A percentile compares a stretch with the other conserved stretches of the same genome.
These are phyloP conservation scores for Mycena indigotica DNA, from an alignment of 768 basidiomycete species.

Conservation along the genomic window DNA sequence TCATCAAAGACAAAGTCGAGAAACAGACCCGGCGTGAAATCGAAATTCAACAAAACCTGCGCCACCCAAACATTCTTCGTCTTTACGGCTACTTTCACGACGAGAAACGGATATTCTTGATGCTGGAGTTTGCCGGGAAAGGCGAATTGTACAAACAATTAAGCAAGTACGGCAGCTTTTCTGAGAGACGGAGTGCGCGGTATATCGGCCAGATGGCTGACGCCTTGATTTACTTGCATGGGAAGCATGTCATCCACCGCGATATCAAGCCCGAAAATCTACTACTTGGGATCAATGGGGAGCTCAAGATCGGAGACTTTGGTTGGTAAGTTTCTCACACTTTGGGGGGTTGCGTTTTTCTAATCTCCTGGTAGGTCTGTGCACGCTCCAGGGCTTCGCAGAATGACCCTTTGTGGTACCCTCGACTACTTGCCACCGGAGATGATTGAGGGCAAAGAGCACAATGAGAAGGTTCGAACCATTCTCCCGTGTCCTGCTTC, in stretches of 20 bases:
- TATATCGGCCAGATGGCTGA: slow-evolving; percentile 99
- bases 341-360: background rate
- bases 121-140: slow-evolving; percentile 96
- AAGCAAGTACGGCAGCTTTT: slow-evolving; percentile 81
- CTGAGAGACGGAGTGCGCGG: slow-evolving; percentile 82
- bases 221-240: slow-evolving; percentile 87
- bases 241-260: slow-evolving; percentile 96
- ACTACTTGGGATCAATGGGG: slow-evolving; percentile 90
- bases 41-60: slow-evolving; percentile 94
- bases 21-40: slow-evolving; percentile 98
- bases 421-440: slow-evolving; percentile 97
- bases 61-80: slow-evolving; percentile 92
- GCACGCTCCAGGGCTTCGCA: slow-evolving; percentile 88
- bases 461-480: slow-evolving; percentile 62
- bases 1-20: slow-evolving; percentile 88
- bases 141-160: slow-evolving; percentile 98
- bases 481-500: background rate
- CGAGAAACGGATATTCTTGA: slow-evolving; percentile 94
- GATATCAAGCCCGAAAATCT: slow-evolving; percentile 99
- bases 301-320: slow-evolving; percentile 97
- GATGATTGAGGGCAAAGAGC: slow-evolving; percentile 94
- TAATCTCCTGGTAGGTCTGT: slow-evolving; percentile 42
- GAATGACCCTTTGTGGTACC: slow-evolving; percentile 93
- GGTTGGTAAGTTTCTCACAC: slow-evolving; percentile 81
- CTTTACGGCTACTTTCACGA: slow-evolving; percentile 99